Evolutionary conservation across 2,329 filamentous ascomycete genomes (phyloP), one percentile per base, ranked within the genome.

Genomic region (Dryadomyces sulphureus): DNA sequence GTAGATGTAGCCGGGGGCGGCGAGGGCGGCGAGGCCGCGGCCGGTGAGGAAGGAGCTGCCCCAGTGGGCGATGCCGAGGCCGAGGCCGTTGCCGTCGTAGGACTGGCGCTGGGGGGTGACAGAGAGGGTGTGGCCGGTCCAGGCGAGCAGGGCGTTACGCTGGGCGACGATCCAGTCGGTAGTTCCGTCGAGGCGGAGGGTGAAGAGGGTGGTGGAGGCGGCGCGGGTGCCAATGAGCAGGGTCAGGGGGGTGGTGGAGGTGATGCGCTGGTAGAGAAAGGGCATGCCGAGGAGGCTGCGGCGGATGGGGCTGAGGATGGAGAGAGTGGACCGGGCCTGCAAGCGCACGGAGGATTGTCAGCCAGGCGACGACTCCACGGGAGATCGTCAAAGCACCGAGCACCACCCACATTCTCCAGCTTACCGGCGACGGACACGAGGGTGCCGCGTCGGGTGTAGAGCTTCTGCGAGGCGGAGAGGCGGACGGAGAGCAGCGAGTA

Each of bases 141-240:
- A 98, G 46, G 92, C 92, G n/a, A 96, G 71, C 45, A 98, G 70
- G 1, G 88, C 88, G 53, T 85, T 82, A 51, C 86, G 76, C 60
- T 96, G 89, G 7, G 86, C 76, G 8, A 98, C 69, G 70, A 94
- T 85, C 90, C 92, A 98, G 65, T 98, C 92, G 48, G 88, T 81
- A 5, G 88, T 87, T 48, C 92, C 92, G 66, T 98, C 88, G 43
- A 98, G 76, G 59, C 90, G 84, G 22, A 98, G 73, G 7, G 94
- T 78, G 12, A 84, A 80, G 55, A 98, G 89, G 6, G 88, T 89
- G 1, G 89, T 92, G 45, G 82, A 79, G 5, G 86, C 79, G 5
- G 87, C 87, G 60, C 88, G 92, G 21, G 90, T 88, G 25, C 85
- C 84, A 55, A 98, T 83, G 52, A 98, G 69, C 27, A 88, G 88